Evolutionary conservation across 805 yeast species (phyloP), one percentile per base, ranked within the genome.

Genomic region (Yarrowia deformans): DNA sequence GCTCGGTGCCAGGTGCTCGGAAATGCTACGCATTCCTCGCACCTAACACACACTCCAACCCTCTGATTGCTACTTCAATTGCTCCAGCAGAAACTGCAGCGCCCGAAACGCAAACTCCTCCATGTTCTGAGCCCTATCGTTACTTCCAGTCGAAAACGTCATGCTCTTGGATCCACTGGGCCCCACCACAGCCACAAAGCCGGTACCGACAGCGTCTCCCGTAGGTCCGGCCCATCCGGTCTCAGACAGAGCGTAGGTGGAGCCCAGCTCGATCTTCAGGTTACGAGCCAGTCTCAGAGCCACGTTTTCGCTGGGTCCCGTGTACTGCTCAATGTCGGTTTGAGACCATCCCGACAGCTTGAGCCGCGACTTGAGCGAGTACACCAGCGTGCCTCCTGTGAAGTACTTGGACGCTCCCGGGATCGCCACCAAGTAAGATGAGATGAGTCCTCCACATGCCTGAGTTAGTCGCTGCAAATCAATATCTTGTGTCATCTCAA

Each of bases 201-300:
- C 77, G 70, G 73, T 77, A 5, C 66, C 58, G 7, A 63, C 70
- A 12, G 70, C 73, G 7, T 66, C 73, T 16, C 76, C 74, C 1
- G 75, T 72, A 1, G 96, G 95, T 1, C 97, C 97, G 0, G 97
- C 97, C 81, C 90, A 89, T 0, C 97, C 97, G 0, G 95, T 88
- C 77, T 91, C 97, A 0, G 93, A 88, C 19, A 91, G 81, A 4
- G 91, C 92, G 78, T 87, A 91, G 0, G 93, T 90, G 2, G 93
- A 87, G 0, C 97, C 97, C 72, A 91, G 83, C 76, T 91, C 97
- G 70, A 91, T 85, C 74, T 88, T 83, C 69, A 93, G 81, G 72
- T 90, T 90, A 66, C 97, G 82, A 1, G 97, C 97, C 72, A 91
- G 81, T 73, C 90, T 84, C 70, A 87, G 76, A 1, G 90, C 97